phyloP scores from a whole-genome alignment of 768 basidiomycete genomes.

The Leccinum truebloodii region DNA sequence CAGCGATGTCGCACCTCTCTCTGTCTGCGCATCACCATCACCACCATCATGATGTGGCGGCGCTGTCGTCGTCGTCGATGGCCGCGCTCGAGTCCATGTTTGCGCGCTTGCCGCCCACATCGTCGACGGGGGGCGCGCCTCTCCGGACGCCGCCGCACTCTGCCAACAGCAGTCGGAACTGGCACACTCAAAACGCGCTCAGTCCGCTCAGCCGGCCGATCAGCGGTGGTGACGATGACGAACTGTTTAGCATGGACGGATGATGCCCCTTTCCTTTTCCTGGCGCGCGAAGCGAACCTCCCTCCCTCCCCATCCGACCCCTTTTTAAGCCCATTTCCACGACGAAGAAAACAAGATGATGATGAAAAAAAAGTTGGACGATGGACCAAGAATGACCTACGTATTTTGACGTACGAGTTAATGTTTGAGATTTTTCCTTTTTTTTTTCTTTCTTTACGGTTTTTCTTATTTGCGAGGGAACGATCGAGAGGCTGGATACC shows the following conservation, averaged over 20 bases:
- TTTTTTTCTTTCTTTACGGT: background rate
- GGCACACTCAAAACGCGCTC: constrained; percentile 40
- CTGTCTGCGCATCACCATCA: constrained; percentile 31
- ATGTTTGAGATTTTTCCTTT: constrained; percentile 14
- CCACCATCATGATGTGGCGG: constrained; percentile 23
- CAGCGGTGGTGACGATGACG: constrained; percentile 55
- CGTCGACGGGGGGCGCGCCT: constrained; percentile 13
- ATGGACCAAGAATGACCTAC: constrained; percentile 17
- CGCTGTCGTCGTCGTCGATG: constrained; percentile 14
- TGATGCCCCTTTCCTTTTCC: constrained; percentile 18
- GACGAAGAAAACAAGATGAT: background rate
- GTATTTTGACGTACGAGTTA: constrained; percentile 31
- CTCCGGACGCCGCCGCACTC: constrained; percentile 31
- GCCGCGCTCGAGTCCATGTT: constrained; percentile 40
- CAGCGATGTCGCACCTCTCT: constrained; percentile 24
- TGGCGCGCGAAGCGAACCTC: too few species aligned
- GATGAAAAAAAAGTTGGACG: constrained; percentile 11
- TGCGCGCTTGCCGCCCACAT: constrained; percentile 41
- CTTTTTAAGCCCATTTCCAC: background rate
- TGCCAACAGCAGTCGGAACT: constrained; percentile 31
- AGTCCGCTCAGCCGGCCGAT: constrained; percentile 66
- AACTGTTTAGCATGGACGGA: constrained; percentile 71
- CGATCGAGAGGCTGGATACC: constrained; percentile 32
- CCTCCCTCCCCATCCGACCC: accelerated
- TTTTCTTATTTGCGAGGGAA: constrained; percentile 23